Base-by-base conservation (phyloP, 306 rosid species). In the Corylus americana region DNA sequence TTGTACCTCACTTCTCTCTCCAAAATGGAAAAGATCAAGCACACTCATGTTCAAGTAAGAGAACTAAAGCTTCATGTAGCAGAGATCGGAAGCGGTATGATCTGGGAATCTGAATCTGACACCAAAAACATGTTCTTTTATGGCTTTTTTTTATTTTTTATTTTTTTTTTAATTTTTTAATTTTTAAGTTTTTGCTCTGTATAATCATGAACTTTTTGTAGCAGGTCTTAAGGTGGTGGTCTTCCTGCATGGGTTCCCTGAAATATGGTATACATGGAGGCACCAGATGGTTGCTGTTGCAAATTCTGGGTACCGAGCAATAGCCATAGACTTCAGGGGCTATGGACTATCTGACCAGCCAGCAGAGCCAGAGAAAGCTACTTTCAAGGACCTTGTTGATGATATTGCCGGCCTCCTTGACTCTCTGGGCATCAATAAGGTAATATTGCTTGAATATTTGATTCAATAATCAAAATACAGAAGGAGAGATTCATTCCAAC, bases 191-290 rank as follows among this genome's bases (percentile, higher is more conserved):
- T 49, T 53, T 59, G 1, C 35, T 31, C 35, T 31, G 3, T 13
- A 9, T 8, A 53, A 51, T 71, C 0, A 25, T 53, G 81, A 16
- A 6, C 49, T 31, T 75, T 63, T 59, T 64, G 54, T 12, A 71
- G 61, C 82, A 87, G 95, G 95, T 11, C 72, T 85, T 3, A 86
- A 90, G 83, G 87, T 82, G 62, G 97, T 90, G 81, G 31, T 92
- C 17, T 90, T 92, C 88, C 69, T 92, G 50, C 97, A 90, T 73
- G 97, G 97, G 61, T 92, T 90, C 74, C 97, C 93, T 37, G 97
- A 92, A 77, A 89, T 90, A 54, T 92, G 95, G 95, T 92, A 92
- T 50, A 81, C 95, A 61, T 92, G 95, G 93, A 88, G 93, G 82
- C 77, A 89, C 85, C 97, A 92, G 71, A 83, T 92, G 95, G 77